These are phyloP conservation scores for Fagus sylvatica DNA, from an alignment of 306 rosid genomes.

Conservation along the genomic window DNA sequence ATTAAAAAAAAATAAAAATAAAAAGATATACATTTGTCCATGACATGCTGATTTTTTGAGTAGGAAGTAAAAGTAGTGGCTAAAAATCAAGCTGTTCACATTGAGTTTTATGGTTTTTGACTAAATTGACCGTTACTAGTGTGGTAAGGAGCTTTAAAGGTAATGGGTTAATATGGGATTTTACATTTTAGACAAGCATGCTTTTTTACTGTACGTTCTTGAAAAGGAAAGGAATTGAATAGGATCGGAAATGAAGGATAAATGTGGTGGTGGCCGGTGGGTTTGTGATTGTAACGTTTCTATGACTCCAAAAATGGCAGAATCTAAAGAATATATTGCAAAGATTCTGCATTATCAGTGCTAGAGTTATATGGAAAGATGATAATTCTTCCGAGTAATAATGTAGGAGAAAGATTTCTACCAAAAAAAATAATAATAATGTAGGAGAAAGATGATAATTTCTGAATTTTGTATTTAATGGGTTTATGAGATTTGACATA, in stretches of 20 bases:
- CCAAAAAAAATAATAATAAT: too few relatives aligned
- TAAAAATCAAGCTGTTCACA: neutral
- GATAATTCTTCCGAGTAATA: too few relatives aligned
- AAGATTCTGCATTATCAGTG: neutral
- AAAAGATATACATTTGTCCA: neutral
- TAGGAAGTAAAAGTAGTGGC: too few relatives aligned
- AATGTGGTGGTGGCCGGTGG: neutral
- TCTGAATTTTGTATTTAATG: neutral
- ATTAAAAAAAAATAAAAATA: too few relatives aligned
- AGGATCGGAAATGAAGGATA: neutral
- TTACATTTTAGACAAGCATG: constrained; percentile 3
- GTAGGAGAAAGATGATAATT: neutral
- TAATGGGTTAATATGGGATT: neutral
- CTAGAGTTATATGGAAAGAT: neutral
- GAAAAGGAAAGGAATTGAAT: constrained; percentile 19
- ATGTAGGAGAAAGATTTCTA: too few relatives aligned
- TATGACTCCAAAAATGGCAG: neutral
- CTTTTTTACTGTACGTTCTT: constrained; percentile 5
- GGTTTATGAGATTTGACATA: neutral
- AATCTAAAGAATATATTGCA: neutral
- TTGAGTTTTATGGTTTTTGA: neutral
- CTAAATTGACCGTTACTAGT: neutral
- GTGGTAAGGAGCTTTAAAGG: neutral
- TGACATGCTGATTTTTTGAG: too few relatives aligned
- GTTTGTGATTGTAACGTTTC: neutral